Percentiles rank a stretch among this genome's conserved stretches.
phyloP scores from a whole-genome alignment of 805 yeast species.

The Saccharomyces cerevisiae region DNA sequence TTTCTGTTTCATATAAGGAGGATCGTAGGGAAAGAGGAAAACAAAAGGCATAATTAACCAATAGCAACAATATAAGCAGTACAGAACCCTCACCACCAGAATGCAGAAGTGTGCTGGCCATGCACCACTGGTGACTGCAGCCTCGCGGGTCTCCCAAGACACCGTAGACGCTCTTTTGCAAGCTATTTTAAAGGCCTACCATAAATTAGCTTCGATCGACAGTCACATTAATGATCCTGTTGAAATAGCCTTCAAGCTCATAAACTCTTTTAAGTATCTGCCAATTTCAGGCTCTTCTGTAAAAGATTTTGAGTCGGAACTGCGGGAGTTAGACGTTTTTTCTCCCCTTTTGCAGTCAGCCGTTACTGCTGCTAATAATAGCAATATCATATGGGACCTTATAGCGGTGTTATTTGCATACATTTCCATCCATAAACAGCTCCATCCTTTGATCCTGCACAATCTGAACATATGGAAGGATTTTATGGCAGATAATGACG shows the following conservation, averaged over 20 bases:
- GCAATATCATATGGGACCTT: conserved; percentile 7
- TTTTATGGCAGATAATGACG: background rate
- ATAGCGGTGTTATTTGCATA: conserved; percentile 17
- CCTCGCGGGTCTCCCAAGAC: background rate
- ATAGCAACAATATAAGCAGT: background rate
- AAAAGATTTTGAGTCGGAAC: background rate
- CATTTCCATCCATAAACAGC: conserved; percentile 13
- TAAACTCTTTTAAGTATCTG: background rate
- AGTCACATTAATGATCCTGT: background rate
- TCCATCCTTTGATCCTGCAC: conserved; percentile 11
- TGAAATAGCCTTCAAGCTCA: background rate
- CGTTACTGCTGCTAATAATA: background rate
- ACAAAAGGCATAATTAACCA: background rate
- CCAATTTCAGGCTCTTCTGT: background rate
- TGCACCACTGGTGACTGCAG: background rate
- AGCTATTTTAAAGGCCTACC: background rate
- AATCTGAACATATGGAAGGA: conserved; percentile 9
- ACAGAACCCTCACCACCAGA: background rate
- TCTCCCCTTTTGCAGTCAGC: conserved; percentile 3
- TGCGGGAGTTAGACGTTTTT: conserved; percentile 9
- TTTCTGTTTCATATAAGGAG: background rate
- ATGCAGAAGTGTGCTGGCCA: background rate
- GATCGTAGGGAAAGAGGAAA: background rate
- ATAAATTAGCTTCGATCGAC: background rate
- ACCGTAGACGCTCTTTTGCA: background rate